phyloP scores from a whole-genome alignment of 139 green algal species.

The Chlamydomonas sp. region DNA sequence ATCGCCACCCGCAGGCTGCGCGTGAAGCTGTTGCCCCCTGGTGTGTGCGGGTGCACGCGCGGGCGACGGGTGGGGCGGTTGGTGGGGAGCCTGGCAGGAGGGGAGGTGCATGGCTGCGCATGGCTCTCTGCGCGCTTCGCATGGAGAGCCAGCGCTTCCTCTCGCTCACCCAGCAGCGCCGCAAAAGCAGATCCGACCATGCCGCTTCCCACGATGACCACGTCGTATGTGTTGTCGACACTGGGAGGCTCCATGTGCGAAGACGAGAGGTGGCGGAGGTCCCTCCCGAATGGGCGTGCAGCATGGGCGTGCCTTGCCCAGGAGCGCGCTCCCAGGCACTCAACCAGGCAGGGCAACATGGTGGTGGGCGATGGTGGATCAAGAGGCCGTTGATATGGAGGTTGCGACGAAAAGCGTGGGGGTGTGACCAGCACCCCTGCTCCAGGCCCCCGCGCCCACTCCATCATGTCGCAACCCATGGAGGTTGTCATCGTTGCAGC shows the following conservation, averaged over 20 bases:
- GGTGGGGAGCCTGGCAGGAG: no score
- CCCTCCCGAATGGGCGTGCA: no score
- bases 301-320: no score
- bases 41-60: not conserved
- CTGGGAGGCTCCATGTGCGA: not conserved
- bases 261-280: no score
- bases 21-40: slow-evolving; percentile 49
- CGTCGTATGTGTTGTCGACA: slow-evolving; percentile 35
- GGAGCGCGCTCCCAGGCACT: no score
- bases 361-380: no score
- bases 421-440: not conserved
- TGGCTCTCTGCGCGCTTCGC: no score
- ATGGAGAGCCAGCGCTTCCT: not conserved
- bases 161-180: slow-evolving; percentile 46
- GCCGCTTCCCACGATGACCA: slow-evolving; percentile 60
- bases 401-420: no score
- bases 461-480: not conserved
- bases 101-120: no score
- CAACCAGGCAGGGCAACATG: no score
- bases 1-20: slow-evolving; percentile 41
- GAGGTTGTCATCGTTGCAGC: slow-evolving; percentile 51
- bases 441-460: not conserved
- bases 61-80: not conserved
- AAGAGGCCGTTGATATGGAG: no score
- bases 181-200: slow-evolving; percentile 67